phyloP scores from a whole-genome alignment of 208 protist genomes.

The Trypanosoma platydactyli region DNA sequence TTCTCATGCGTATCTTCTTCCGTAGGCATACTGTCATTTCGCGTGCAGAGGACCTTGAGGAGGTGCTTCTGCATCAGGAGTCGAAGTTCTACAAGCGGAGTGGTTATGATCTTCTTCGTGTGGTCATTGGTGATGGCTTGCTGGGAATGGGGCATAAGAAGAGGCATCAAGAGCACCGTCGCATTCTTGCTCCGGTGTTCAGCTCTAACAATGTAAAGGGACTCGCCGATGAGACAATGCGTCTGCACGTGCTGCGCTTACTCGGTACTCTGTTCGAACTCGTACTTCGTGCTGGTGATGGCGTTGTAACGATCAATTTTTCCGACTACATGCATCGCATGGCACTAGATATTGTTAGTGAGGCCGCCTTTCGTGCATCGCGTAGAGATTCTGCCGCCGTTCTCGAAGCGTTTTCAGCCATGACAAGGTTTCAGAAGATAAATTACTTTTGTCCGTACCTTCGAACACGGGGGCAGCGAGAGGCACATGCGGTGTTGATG shows the following conservation, averaged over 20 bases:
- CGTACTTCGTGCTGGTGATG: slow-evolving; percentile 29
- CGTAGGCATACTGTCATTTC: slow-evolving; percentile 55
- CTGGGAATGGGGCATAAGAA: slow-evolving; percentile 44
- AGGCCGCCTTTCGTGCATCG: slow-evolving; percentile 50
- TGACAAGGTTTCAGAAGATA: slow-evolving; percentile 43
- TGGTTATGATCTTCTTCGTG: slow-evolving; percentile 59
- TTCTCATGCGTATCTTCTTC: slow-evolving; percentile 57
- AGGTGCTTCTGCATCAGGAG: slow-evolving; percentile 45
- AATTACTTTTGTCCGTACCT: slow-evolving; percentile 66
- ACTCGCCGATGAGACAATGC: slow-evolving; percentile 45
- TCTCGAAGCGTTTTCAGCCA: slow-evolving; percentile 39
- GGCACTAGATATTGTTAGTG: slow-evolving; percentile 47
- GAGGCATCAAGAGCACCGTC: slow-evolving; percentile 45
- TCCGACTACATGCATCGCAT: slow-evolving; percentile 46
- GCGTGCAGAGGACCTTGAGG: slow-evolving; percentile 44
- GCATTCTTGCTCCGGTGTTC: slow-evolving; percentile 45
- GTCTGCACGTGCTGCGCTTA: slow-evolving; percentile 42
- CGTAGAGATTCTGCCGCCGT: slow-evolving; percentile 36
- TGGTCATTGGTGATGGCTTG: slow-evolving; percentile 49
- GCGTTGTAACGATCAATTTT: slow-evolving; percentile 38
- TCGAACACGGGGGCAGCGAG: slow-evolving; percentile 35
- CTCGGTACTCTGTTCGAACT: slow-evolving; percentile 37
- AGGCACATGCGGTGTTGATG: slow-evolving; percentile 33
- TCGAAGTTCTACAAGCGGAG: slow-evolving; percentile 37
- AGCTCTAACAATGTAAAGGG: slow-evolving; percentile 40